phyloP scores from a whole-genome alignment of 2,329 filamentous ascomycete genomes.

The Beauveria scarabaeidicola region DNA sequence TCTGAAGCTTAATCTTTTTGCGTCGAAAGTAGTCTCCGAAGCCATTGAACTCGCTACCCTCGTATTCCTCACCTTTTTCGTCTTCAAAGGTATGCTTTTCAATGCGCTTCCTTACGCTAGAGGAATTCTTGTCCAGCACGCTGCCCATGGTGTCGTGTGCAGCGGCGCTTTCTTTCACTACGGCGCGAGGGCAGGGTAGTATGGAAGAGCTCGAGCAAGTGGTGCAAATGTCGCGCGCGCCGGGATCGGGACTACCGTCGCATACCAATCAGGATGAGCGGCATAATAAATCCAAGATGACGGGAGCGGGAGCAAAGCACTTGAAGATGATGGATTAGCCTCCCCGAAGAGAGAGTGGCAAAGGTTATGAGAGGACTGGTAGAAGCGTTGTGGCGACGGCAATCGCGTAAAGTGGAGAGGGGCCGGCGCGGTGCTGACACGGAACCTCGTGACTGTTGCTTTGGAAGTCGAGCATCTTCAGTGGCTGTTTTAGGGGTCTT shows the following conservation, averaged over 20 bases:
- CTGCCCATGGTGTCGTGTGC: slow-evolving; percentile 42
- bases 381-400: slow-evolving; percentile 8
- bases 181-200: not conserved
- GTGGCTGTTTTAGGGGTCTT: not conserved
- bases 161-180: not conserved
- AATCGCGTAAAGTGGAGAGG: slow-evolving; percentile 30
- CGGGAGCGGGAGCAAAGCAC: not conserved
- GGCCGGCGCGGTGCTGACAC: slow-evolving; percentile 25
- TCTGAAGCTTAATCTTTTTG: slow-evolving; percentile 96
- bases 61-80: slow-evolving; percentile 87
- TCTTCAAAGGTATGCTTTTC: slow-evolving; percentile 63
- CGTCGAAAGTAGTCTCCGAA: slow-evolving; percentile 87
- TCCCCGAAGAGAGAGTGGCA: not conserved
- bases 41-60: slow-evolving; percentile 75
- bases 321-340: not conserved
- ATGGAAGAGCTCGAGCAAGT: not conserved
- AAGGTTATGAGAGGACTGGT: not conserved
- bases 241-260: not conserved
- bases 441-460: slow-evolving; percentile 30
- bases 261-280: not conserved
- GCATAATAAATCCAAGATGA: not conserved
- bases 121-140: slow-evolving; percentile 55
- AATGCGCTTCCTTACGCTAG: slow-evolving; percentile 52
- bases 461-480: slow-evolving; percentile 1
- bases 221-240: not conserved